Evolutionary conservation across 2,329 filamentous ascomycete genomes (phyloP).

Genomic region (Chrysosporium keratinophilum): DNA sequence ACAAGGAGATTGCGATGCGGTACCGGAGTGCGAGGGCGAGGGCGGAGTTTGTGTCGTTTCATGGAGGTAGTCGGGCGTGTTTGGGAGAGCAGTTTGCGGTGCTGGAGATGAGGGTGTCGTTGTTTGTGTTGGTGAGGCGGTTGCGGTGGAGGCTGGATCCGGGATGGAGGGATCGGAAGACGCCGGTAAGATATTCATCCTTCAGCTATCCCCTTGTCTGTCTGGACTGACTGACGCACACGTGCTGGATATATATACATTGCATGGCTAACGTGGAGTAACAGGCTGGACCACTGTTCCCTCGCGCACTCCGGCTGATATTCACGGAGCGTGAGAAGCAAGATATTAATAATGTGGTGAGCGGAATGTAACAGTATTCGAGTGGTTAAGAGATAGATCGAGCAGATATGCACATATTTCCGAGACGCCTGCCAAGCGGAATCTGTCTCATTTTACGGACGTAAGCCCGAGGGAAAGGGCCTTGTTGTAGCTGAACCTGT

Average conservation of each 20-base stretch:
- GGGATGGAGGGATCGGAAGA: background rate
- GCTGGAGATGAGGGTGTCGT: background rate
- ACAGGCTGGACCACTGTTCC: background rate
- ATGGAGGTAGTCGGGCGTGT: slow-evolving; percentile 24
- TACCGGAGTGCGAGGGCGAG: slow-evolving; percentile 21
- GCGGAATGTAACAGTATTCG: background rate
- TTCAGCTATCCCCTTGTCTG: background rate
- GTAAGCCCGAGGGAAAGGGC: too few relatives aligned
- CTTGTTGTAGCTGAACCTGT: too few relatives aligned
- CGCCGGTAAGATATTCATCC: background rate
- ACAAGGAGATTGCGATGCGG: slow-evolving; percentile 23
- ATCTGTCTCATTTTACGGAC: too few relatives aligned
- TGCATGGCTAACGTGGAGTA: too few relatives aligned
- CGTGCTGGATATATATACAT: too few relatives aligned
- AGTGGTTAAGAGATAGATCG: background rate
- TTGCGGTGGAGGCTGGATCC: background rate
- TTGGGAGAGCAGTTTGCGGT: slow-evolving; percentile 25
- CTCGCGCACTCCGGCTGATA: background rate
- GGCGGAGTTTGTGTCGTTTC: slow-evolving; percentile 26
- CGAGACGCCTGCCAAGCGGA: too few relatives aligned
- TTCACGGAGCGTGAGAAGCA: background rate
- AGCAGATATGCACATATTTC: background rate
- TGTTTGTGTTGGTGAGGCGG: background rate
- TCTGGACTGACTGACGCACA: background rate
- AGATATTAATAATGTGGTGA: too few relatives aligned